Base-by-base conservation (phyloP, 495 filamentous ascomycete genomes). In the Penicillium maclennaniae region DNA sequence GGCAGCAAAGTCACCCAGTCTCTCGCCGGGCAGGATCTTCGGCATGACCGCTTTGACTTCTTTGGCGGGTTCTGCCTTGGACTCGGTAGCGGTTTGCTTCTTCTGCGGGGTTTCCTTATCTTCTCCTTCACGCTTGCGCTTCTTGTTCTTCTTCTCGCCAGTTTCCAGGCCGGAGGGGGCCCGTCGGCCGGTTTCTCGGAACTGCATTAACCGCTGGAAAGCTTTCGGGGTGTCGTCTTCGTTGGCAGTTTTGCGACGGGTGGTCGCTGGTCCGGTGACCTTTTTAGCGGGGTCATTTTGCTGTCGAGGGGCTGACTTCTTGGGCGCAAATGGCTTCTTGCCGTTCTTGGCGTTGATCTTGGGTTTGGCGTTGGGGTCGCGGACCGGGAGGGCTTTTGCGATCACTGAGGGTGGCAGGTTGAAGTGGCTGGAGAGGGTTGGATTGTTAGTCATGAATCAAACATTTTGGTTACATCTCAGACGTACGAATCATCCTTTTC, bases 181-280 rank as follows among this genome's bases (percentile, higher is more conserved):
- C 40, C 77, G 78, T 56, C 79, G 79, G 45, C 84, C 80, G 0
- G 53, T 61, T 23, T 68, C 67, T 54, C 83, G 72, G 63, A 80
- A 81, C 15, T 84, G 81, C 86, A 97, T 91, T 51, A 96, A 67
- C 4, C 88, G 84, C 27, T 80, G 78, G 72, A 97, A 97, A 6
- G 87, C 90, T 43, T 86, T 86, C 6, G 92, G 92, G 7, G 87
- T 91, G 68, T 97, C 92, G 65, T 95, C 84, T 37, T 79, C 72
- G 17, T 66, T 61, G 40, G 72, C 74, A 40, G 58, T 59, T 49
- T 76, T 73, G 51, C 73, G 72, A n/a, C 78, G 72, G 52, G 51
- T 68, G 23, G 41, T 51, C 34, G 57, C 54, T 26, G 54, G 56
- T 17, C 42, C 63, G 23, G 44, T 34, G 36, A 53, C n/a, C 66